phyloP scores from a whole-genome alignment of 345 rosid genomes.

The Cardamine resedifolia region DNA sequence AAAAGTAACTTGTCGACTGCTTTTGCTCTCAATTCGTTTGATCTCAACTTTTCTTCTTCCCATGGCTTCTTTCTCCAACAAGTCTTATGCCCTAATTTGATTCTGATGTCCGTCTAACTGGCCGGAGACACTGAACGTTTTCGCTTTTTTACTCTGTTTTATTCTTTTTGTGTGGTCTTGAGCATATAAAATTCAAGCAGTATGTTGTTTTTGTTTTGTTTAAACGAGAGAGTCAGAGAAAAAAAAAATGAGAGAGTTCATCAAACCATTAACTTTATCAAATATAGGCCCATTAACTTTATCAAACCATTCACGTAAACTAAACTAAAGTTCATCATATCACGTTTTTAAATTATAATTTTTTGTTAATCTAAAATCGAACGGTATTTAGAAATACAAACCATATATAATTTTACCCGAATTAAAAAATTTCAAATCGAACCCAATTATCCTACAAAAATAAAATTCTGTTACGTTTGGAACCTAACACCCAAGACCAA shows the following conservation, averaged over 20 bases:
- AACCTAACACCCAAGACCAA: too few relatives aligned
- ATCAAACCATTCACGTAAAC: too few relatives aligned
- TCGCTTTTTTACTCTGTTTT: background rate
- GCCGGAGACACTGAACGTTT: background rate
- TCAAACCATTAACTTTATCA: too few relatives aligned
- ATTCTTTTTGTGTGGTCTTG: background rate
- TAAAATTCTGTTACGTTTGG: too few relatives aligned
- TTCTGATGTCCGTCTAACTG: background rate
- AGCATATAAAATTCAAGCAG: background rate
- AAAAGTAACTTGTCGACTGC: conserved; percentile 67
- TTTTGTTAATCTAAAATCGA: too few relatives aligned
- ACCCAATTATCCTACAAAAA: too few relatives aligned
- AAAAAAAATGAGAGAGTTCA: background rate
- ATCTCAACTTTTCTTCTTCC: conserved; percentile 64
- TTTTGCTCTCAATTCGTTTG: conserved; percentile 66
- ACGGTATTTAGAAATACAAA: too few relatives aligned
- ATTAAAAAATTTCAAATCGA: too few relatives aligned
- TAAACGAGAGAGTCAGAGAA: background rate
- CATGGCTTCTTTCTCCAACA: conserved; percentile 28
- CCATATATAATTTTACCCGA: too few relatives aligned
- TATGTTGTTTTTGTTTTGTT: background rate
- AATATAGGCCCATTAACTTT: too few relatives aligned
- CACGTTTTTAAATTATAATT: too few relatives aligned
- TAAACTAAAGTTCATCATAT: too few relatives aligned
- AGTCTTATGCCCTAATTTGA: conserved; percentile 18